Evolutionary conservation across 495 filamentous ascomycete genomes (phyloP).

Genomic region (Penicillium fimorum): DNA sequence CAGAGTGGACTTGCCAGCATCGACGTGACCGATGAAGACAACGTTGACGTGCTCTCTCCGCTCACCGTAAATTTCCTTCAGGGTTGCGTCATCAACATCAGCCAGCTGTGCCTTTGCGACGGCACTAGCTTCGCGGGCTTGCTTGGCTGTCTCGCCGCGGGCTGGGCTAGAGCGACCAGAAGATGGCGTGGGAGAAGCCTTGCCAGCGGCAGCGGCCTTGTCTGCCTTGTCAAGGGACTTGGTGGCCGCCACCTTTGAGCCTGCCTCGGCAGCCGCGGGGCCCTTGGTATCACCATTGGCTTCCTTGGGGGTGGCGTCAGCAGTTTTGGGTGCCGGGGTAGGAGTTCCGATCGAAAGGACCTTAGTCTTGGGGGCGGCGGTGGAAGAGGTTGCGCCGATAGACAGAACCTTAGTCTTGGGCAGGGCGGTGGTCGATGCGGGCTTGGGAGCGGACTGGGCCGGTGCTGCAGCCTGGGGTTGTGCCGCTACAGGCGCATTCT

Average conservation of each 20-base stretch:
- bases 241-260: constrained; percentile 70
- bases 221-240: constrained; percentile 81
- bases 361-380: constrained; percentile 64
- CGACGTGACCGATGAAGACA: constrained; percentile 97
- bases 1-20: constrained; percentile 94
- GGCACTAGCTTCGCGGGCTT: constrained; percentile 70
- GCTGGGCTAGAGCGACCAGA: constrained; percentile 70
- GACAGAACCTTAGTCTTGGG: constrained; percentile 38
- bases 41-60: constrained; percentile 88
- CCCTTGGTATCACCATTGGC: constrained; percentile 54
- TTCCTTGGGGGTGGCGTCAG: constrained; percentile 38
- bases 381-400: constrained; percentile 40
- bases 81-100: constrained; percentile 84
- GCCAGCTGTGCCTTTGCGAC: constrained; percentile 84
- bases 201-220: constrained; percentile 60
- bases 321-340: constrained; percentile 51
- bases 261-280: constrained; percentile 48
- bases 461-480: constrained; percentile 49
- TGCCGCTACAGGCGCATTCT: constrained; percentile 47
- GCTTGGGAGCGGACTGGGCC: constrained; percentile 30
- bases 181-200: constrained; percentile 71
- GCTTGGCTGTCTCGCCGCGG: constrained; percentile 49
- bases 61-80: constrained; percentile 96
- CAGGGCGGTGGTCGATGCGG: constrained; percentile 34
- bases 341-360: constrained; percentile 63